Evolutionary conservation across 768 basidiomycete species (phyloP), one percentile per base, ranked within the genome.

Genomic region (Hortiboletus campestris): DNA sequence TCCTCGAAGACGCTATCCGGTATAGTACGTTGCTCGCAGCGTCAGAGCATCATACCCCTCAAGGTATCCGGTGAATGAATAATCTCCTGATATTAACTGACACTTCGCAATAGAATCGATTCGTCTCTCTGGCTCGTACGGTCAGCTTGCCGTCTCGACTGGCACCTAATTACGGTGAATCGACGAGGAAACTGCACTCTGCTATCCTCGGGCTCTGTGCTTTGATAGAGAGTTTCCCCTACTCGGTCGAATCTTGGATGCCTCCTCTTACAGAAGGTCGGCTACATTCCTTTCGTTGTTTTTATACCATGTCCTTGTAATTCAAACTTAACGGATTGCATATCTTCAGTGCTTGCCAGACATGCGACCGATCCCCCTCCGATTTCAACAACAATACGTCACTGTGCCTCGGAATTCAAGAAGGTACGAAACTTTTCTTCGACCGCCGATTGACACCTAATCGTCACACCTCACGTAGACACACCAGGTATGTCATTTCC

Each of bases 181-280:
- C 84, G 13, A 68, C 94, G 61, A 82, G 85, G 44, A 79, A 80
- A 46, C 77, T 95, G 53, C 94, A 97, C 68, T 91, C 91, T 31
- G 94, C 94, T 2, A 89, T 98, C 54, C 79, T 98, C 46, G 96
- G 96, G n/a, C 85, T 95, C 42, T 92, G 91, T 60, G 92, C 96
- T 6, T 76, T 98, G 32, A 84, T 98, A 34, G 91, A 95, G 63
- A 95, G 94, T 54, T 96, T 90, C 69, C 96, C 96, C 0, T 97
- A 97, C 73, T 94, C 94, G 2, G 88, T 98, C 14, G 96, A 96
- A 65, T 84, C 86, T 59, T 98, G 94, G 89, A 86, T 96, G 82
- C 89, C 89, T 31, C 76, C 87, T 19, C 77, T 91, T 49, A 89
- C 88, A 35, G 89, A 91, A 77, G 81, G 89, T 88, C 62, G 39